These are phyloP conservation scores for Effrenium voratum DNA, from an alignment of 73 alveolate species.

Conservation along the genomic window DNA sequence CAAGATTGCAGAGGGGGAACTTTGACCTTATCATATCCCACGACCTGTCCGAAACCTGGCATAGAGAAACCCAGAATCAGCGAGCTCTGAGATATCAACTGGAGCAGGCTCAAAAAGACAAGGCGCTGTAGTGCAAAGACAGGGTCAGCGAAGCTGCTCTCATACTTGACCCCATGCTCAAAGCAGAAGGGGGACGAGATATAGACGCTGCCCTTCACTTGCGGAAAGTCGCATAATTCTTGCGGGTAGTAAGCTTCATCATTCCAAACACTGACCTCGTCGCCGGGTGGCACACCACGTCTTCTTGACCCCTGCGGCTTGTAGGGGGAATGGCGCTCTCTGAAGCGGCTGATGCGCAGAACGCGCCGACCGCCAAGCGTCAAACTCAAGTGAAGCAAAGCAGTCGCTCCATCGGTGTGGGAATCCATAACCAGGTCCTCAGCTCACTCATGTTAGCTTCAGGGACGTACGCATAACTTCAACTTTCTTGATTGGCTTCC, in stretches of 20 bases:
- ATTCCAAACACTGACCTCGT: conserved; percentile 76
- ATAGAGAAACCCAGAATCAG: too few relatives aligned
- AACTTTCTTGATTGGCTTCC: too few relatives aligned
- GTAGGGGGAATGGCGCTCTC: conserved; percentile 54
- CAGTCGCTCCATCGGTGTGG: conserved; percentile 73
- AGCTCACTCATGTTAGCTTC: too few relatives aligned
- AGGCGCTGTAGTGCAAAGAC: conserved; percentile 43
- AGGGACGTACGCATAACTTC: too few relatives aligned
- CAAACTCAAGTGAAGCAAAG: conserved; percentile 32
- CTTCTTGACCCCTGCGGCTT: conserved; percentile 39
- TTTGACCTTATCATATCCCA: too few relatives aligned
- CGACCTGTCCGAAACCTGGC: too few relatives aligned
- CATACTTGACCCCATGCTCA: conserved; percentile 76
- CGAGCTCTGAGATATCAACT: too few relatives aligned
- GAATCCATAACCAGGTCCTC: conserved; percentile 55
- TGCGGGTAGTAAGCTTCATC: conserved; percentile 1
- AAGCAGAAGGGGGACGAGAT: conserved; percentile 59
- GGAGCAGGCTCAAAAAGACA: too few relatives aligned
- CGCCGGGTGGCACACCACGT: conserved; percentile 50
- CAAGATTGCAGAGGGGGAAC: too few relatives aligned
- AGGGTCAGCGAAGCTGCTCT: not conserved
- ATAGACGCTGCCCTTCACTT: conserved; percentile 14
- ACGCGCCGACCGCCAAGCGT: conserved; percentile 33
- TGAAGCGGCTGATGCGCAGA: conserved; percentile 15
- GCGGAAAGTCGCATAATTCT: conserved; percentile 63